Evolutionary conservation across 257 asterid species (phyloP).

Genomic region (Penstemon barbatus): DNA sequence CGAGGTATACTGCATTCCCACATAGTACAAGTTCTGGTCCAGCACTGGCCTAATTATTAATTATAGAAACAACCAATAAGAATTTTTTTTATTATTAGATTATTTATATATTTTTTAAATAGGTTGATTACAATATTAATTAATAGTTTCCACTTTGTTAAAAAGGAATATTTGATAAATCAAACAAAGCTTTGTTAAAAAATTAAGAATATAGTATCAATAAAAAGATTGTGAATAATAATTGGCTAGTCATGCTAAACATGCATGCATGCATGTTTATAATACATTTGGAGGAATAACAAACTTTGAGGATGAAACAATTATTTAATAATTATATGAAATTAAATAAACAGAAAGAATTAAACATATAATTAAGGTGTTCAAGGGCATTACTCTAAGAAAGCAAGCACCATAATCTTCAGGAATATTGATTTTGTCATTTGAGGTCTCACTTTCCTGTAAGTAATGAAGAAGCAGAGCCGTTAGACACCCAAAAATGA

Average conservation of each 20-base stretch:
- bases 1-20: constrained; percentile 79
- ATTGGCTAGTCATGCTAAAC: background rate
- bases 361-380: background rate
- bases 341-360: background rate
- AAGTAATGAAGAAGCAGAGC: constrained; percentile 1
- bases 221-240: too few species aligned
- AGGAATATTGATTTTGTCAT: constrained; percentile 58
- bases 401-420: constrained; percentile 69
- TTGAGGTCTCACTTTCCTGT: constrained; percentile 85
- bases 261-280: background rate
- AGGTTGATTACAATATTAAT: too few species aligned
- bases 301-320: background rate
- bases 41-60: constrained; percentile 68
- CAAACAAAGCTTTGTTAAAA: too few species aligned
- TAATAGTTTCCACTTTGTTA: too few species aligned
- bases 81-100: background rate
- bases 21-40: constrained; percentile 78
- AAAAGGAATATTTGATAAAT: too few species aligned
- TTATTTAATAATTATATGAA: background rate
- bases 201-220: too few species aligned
- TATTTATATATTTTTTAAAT: background rate
- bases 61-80: background rate
- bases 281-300: too few species aligned
- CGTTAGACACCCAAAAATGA: background rate
- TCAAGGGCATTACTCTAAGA: constrained; percentile 62